Percentiles rank a stretch among this genome's conserved stretches.
phyloP scores from a whole-genome alignment of 1,284 basidiomycete species.

The Ceratobasidium sp. region DNA sequence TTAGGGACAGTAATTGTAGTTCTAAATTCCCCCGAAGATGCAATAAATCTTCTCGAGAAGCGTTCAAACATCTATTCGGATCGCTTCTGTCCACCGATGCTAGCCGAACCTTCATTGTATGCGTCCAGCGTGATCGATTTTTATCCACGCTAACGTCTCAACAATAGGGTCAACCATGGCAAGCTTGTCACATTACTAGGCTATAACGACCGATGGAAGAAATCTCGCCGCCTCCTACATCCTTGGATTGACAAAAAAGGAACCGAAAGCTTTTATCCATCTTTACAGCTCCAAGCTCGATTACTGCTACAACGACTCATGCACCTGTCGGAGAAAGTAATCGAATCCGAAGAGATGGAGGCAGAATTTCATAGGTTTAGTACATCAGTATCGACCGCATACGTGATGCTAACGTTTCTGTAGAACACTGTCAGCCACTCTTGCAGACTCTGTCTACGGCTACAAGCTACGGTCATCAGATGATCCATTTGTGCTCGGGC shows the following conservation, averaged over 20 bases:
- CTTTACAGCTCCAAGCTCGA: conserved; percentile 49
- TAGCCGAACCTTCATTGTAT: conserved; percentile 46
- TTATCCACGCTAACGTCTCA: no score
- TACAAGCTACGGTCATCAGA: conserved; percentile 5
- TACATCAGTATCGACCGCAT: neutral
- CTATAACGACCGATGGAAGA: conserved; percentile 51
- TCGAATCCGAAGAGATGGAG: neutral
- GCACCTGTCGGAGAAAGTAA: neutral
- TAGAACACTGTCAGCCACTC: neutral
- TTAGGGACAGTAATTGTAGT: conserved; percentile 60
- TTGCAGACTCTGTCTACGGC: conserved; percentile 13
- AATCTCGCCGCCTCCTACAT: conserved; percentile 53
- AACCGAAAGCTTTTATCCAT: conserved; percentile 43
- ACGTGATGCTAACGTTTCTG: neutral
- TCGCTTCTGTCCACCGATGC: conserved; percentile 54
- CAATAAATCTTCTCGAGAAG: conserved; percentile 62
- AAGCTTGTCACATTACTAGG: neutral
- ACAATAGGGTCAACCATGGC: neutral
- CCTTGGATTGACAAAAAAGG: conserved; percentile 52
- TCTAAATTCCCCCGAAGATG: conserved; percentile 59
- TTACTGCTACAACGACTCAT: neutral
- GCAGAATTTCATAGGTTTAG: conserved; percentile 11
- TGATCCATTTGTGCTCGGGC: neutral
- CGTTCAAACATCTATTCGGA: conserved; percentile 62
- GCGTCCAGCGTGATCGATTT: neutral